Evolutionary conservation across 805 yeast species (phyloP), one percentile per base, ranked within the genome.

Genomic region (Starmerella apicola): DNA sequence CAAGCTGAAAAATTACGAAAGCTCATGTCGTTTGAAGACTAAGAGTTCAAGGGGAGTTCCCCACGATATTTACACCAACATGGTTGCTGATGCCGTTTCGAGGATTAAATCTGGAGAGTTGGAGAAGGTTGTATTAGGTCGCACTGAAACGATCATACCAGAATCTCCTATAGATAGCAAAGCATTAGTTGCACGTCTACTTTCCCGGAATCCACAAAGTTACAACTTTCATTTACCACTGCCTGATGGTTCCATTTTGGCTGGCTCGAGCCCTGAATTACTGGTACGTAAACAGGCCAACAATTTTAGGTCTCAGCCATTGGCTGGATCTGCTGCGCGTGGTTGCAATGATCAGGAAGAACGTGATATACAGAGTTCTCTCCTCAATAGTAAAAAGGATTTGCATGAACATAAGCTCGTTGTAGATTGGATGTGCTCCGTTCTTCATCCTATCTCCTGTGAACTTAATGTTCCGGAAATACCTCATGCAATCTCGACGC

Each of bases 251-350:
- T 17, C 39, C 2, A 13, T 27, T 12, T 31, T 44, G 1, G 38
- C 37, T 2, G 48, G 48, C 3, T 31, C 45, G 8, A 44, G 48
- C 22, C 48, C 48, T 1, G 48, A 44, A 17, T 22, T 44, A 23
- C 42, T 44, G 9, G 15, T 44, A 7, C 39, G 42, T 25, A 41
- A 44, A 25, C 22, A 23, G 2, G 48, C 41, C n/a, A 21, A 19
- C 3, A 10, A 5, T 3, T 44, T 44, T 27, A 3, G 17, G 32
- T 44, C 45, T 19, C 38, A 41, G 32, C 48, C 48, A 1, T 18
- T 44, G 18, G 48, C 48, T 5, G 48, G 48, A 5, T 44, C 48
- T 4, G 45, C 48, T 4, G 36, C 43, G 10, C 45, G 48, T 2
- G 34, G 28, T 5, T 21, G 42, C 10, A 13, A 24, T 1, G 26